A percentile compares a stretch with the other conserved stretches of the same genome.
Conservation (phyloP, 306 rosid species). For the Pyrus communis region DNA sequence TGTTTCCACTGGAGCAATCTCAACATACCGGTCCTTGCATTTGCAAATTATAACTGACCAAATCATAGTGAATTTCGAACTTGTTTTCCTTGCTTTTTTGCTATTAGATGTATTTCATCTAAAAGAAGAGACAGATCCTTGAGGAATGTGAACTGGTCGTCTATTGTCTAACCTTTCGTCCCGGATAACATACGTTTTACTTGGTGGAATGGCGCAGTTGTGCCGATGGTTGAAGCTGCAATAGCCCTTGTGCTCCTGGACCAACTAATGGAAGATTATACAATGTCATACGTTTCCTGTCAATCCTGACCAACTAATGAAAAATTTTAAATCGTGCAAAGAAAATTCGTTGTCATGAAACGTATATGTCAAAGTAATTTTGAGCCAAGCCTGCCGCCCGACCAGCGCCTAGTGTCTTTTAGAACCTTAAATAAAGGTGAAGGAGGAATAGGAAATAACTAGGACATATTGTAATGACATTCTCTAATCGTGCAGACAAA, state of each 20-base stretch:
- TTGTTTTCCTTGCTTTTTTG: background rate
- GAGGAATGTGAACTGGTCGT: background rate
- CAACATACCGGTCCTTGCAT: background rate
- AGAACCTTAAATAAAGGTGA: no score
- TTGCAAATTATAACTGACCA: background rate
- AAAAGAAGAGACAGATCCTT: background rate
- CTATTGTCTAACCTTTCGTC: background rate
- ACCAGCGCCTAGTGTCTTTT: no score
- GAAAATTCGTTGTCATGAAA: background rate
- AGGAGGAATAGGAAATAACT: no score
- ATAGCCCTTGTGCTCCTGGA: conserved; percentile 83
- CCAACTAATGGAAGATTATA: conserved; percentile 83
- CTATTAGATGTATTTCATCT: background rate
- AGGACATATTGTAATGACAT: no score
- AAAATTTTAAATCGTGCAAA: conserved; percentile 17
- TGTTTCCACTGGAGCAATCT: no score
- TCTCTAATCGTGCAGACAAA: no score
- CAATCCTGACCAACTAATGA: conserved; percentile 40
- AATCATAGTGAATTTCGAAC: background rate
- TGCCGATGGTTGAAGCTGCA: conserved; percentile 94
- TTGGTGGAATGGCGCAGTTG: conserved; percentile 54
- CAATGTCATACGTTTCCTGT: conserved; percentile 76
- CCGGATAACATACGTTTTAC: background rate
- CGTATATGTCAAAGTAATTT: background rate
- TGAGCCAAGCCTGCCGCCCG: background rate